Evolutionary conservation across 1,284 basidiomycete genomes (phyloP).

Genomic region (Leccinum solheimii): DNA sequence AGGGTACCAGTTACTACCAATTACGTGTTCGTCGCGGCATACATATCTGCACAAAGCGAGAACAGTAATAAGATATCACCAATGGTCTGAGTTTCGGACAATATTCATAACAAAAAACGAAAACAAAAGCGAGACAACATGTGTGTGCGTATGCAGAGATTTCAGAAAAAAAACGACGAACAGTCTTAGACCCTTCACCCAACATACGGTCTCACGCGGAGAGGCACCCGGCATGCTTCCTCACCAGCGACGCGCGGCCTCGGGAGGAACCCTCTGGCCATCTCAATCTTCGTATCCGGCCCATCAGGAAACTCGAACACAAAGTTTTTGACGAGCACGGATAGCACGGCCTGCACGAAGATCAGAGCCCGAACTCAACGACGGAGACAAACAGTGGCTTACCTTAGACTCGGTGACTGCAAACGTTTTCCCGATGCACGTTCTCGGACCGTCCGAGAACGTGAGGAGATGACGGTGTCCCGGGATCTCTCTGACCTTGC

Average conservation of each 20-base stretch:
- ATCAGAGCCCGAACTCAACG: background rate
- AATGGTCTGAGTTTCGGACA: background rate
- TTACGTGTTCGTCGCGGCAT: too few species aligned
- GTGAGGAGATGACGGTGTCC: background rate
- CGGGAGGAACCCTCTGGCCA: too few species aligned
- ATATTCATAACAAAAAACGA: too few species aligned
- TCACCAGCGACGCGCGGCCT: background rate
- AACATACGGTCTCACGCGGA: background rate
- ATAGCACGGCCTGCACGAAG: background rate
- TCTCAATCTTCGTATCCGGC: too few species aligned
- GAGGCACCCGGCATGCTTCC: background rate
- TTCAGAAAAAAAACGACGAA: too few species aligned
- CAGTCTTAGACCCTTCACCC: background rate
- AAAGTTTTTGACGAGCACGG: too few species aligned
- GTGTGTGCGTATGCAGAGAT: background rate
- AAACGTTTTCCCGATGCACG: background rate
- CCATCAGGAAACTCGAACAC: too few species aligned
- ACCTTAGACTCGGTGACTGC: background rate
- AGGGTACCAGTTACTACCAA: too few species aligned
- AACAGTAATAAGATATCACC: too few species aligned
- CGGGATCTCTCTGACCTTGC: background rate
- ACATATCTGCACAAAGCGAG: too few species aligned
- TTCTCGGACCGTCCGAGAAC: background rate
- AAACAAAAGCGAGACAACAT: background rate
- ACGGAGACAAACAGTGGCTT: background rate